phyloP scores from a whole-genome alignment of 2,329 filamentous ascomycete genomes.

The Sporothrix variecibatus region DNA sequence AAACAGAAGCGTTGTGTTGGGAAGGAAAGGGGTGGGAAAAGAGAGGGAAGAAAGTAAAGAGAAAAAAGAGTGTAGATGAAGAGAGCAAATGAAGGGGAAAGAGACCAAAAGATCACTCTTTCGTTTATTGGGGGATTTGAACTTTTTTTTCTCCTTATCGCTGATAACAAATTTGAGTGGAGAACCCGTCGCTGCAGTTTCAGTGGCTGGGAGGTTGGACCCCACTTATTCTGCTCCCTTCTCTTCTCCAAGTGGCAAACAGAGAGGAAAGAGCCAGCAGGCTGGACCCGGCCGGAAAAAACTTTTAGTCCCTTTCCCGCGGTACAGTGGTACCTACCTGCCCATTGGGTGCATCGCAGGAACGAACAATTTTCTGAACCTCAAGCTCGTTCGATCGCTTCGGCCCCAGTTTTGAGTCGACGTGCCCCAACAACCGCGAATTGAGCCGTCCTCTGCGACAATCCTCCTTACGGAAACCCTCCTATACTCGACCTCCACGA shows the following conservation, averaged over 20 bases:
- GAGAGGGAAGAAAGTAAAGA: constrained; percentile 21
- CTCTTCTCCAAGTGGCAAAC: neutral
- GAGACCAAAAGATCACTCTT: neutral
- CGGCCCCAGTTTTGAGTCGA: neutral
- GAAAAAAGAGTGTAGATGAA: constrained; percentile 20
- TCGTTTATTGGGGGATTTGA: constrained; percentile 8
- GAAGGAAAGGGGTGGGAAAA: constrained; percentile 24
- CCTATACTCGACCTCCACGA: neutral
- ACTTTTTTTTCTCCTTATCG: constrained; percentile 30
- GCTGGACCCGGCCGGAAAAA: constrained; percentile 15
- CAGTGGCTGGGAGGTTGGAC: constrained; percentile 24
- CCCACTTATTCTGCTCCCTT: neutral
- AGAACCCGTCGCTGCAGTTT: constrained; percentile 1
- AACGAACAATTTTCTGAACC: constrained; percentile 26
- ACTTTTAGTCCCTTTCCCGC: constrained; percentile 20
- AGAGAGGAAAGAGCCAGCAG: neutral
- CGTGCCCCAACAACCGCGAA: neutral
- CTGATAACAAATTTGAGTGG: constrained; percentile 30
- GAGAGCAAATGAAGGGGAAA: constrained; percentile 4
- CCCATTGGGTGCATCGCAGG: neutral
- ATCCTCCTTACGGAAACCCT: neutral
- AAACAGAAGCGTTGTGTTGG: constrained; percentile 21
- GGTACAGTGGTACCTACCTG: neutral
- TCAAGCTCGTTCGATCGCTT: constrained; percentile 8
- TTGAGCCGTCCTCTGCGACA: neutral